Evolutionary conservation across 1,284 basidiomycete species (phyloP).

Genomic region (Cerrena zonata): DNA sequence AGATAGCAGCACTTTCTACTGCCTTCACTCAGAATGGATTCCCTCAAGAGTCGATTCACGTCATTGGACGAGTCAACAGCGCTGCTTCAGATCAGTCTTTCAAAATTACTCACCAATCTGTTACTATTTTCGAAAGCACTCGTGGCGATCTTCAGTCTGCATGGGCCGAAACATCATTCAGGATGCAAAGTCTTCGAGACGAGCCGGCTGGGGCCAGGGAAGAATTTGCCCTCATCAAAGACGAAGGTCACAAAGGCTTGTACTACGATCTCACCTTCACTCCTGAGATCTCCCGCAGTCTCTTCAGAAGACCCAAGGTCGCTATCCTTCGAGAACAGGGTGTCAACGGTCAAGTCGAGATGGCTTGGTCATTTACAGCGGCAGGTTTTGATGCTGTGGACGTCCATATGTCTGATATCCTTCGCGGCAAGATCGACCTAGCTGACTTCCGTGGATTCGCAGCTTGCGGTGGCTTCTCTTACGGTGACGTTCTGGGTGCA

Average conservation of each 20-base stretch:
- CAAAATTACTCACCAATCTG: slow-evolving; percentile 50
- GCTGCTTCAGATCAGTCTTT: slow-evolving; percentile 56
- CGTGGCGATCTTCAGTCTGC: slow-evolving; percentile 73
- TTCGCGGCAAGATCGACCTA: slow-evolving; percentile 65
- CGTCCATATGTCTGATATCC: slow-evolving; percentile 97
- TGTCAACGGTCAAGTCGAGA: slow-evolving; percentile 96
- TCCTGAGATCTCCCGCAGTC: slow-evolving; percentile 31
- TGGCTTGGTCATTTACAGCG: slow-evolving; percentile 93
- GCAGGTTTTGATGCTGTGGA: slow-evolving; percentile 94
- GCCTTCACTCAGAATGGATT: slow-evolving; percentile 69
- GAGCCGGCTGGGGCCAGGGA: slow-evolving; percentile 73
- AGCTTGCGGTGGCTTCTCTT: slow-evolving; percentile 97
- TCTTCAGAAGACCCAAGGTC: slow-evolving; percentile 71
- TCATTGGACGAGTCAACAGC: slow-evolving; percentile 65
- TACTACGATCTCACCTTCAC: slow-evolving; percentile 74
- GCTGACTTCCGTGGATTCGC: slow-evolving; percentile 79
- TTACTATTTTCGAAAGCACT: slow-evolving; percentile 59
- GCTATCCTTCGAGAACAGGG: slow-evolving; percentile 97
- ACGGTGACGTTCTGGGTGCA: slow-evolving; percentile 95
- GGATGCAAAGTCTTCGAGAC: slow-evolving; percentile 87
- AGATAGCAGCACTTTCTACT: slow-evolving; percentile 54
- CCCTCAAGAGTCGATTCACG: slow-evolving; percentile 68
- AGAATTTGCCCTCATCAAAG: slow-evolving; percentile 77
- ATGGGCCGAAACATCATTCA: slow-evolving; percentile 93
- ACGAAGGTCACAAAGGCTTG: slow-evolving; percentile 62